Conservation (phyloP, 768 basidiomycete genomes). For the Sporobolomyces pararoseus region DNA sequence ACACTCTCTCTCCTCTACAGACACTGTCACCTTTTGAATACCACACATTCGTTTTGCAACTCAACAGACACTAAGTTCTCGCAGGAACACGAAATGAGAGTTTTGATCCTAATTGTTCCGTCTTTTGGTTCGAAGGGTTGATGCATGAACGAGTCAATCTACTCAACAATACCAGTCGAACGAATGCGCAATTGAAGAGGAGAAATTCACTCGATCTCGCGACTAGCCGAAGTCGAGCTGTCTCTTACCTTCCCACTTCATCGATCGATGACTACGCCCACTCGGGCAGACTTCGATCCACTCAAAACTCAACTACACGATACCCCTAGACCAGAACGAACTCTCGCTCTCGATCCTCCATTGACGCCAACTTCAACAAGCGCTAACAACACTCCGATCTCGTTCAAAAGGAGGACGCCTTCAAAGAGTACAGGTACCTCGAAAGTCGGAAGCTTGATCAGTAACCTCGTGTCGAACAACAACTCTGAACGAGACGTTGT, state of each 20-base stretch:
- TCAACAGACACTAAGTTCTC: constrained; percentile 2
- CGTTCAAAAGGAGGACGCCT: constrained; percentile 31
- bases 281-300: constrained; percentile 5
- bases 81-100: too few species aligned
- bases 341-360: neutral
- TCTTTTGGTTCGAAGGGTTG: too few species aligned
- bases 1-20: neutral
- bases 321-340: neutral
- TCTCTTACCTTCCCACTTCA: too few species aligned
- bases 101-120: too few species aligned
- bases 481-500: neutral
- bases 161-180: too few species aligned
- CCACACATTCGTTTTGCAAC: neutral
- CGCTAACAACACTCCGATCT: constrained; percentile 2
- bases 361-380: neutral
- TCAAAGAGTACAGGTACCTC: neutral
- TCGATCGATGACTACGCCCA: constrained; percentile 10
- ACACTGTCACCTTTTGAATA: neutral
- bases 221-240: too few species aligned
- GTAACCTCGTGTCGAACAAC: constrained; percentile 7
- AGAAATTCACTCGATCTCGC: too few species aligned
- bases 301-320: neutral
- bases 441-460: constrained; percentile 2
- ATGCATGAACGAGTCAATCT: too few species aligned
- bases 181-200: too few species aligned